Percentiles rank a stretch among this genome's conserved stretches.
Conservation (phyloP, 192 early-diverging fungal species). For the Jimgerdemannia lactiflua region DNA sequence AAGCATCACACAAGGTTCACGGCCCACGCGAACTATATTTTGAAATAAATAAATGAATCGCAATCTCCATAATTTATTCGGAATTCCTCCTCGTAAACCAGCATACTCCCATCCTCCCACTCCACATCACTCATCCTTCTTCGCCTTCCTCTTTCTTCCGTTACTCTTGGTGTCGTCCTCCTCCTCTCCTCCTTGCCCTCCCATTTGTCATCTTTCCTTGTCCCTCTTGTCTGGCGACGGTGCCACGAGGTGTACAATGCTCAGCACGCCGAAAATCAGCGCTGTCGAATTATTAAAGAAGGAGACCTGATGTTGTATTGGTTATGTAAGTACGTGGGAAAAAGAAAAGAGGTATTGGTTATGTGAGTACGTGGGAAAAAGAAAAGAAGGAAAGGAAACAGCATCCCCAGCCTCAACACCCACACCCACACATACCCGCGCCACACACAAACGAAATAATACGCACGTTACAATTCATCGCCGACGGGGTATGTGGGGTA, state of each 20-base stretch:
- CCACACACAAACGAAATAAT: not conserved
- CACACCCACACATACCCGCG: not conserved
- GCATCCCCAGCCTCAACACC: not conserved
- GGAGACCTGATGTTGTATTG: not conserved
- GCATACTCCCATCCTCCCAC: not conserved
- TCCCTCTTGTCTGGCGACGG: not conserved
- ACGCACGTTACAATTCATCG: not conserved
- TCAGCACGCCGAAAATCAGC: not conserved
- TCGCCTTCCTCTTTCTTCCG: not conserved
- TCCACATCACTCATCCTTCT: not conserved
- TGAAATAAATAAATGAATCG: too few species aligned
- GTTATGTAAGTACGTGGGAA: too few species aligned
- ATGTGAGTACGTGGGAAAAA: not conserved
- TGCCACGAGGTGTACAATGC: not conserved
- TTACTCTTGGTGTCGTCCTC: too few species aligned
- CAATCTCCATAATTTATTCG: too few species aligned
- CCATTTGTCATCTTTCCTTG: not conserved
- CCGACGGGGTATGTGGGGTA: not conserved
- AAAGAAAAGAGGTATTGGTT: not conserved
- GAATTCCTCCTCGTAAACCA: too few species aligned
- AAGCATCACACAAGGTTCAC: too few species aligned
- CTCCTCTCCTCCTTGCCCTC: not conserved
- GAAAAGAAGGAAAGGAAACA: not conserved
- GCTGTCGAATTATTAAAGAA: not conserved
- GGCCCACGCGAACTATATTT: too few species aligned